These are phyloP conservation scores for Arbutus unedo DNA, from an alignment of 148 eudicot species.

Conservation along the genomic window DNA sequence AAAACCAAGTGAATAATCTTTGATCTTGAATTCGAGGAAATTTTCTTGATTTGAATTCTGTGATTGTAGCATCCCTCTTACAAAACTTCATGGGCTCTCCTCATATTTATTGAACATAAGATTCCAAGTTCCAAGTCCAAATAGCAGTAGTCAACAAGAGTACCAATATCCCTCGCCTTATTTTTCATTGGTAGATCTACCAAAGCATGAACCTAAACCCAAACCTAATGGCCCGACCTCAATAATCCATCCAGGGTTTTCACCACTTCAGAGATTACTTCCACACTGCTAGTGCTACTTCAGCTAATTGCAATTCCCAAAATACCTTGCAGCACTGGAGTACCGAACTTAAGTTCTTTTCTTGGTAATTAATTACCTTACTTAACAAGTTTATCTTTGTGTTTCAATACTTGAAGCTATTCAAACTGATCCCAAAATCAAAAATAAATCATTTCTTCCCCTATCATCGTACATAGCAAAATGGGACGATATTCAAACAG, in stretches of 20 bases:
- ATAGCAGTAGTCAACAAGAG: conserved; percentile 3
- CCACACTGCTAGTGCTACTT: background rate
- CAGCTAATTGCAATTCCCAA: background rate
- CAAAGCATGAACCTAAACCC: background rate
- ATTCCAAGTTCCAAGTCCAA: background rate
- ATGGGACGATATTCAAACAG: background rate
- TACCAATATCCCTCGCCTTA: background rate
- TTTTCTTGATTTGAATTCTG: too few relatives aligned
- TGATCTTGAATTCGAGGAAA: too few relatives aligned
- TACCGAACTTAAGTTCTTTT: background rate
- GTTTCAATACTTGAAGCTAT: background rate
- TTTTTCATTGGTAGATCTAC: background rate
- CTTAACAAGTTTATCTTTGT: background rate
- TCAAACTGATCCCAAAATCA: background rate
- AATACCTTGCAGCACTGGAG: background rate
- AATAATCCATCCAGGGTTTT: too few relatives aligned
- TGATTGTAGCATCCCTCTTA: too few relatives aligned
- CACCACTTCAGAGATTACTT: too few relatives aligned
- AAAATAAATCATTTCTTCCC: too few relatives aligned
- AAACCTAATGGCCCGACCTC: background rate
- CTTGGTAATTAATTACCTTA: too few relatives aligned
- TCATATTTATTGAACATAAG: background rate
- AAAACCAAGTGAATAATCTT: too few relatives aligned
- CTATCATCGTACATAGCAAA: too few relatives aligned
- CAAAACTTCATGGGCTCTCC: background rate